Evolutionary conservation across 345 rosid genomes (phyloP), one percentile per base, ranked within the genome.

Genomic region (Boechera divaricarpa): DNA sequence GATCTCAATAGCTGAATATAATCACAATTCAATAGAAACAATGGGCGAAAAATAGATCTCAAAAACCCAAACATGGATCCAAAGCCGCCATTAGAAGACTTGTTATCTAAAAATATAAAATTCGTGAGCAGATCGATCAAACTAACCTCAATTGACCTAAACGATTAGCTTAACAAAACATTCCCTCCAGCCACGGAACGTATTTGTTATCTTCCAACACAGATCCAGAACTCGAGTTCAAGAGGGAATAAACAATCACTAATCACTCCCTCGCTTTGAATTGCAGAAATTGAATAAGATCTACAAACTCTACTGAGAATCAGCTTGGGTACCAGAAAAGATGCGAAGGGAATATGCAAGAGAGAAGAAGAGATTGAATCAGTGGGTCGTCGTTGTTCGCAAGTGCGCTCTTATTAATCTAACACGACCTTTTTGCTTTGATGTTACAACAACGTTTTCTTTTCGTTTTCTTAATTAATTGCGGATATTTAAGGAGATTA

Each of bases 401-500:
- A 35, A 75, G 60, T 57, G 73, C 67, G 35, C 45, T 75, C 79
- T 69, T 24, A 60, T 55, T 63, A 21, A 44, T 57, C 29, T 28
- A 28, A 58, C 42, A 68, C 63, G 69, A 54, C 73, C 28, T 11
- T 73, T 56, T 81, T 68, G 85, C 87, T 86, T 85, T 69, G 78
- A 73, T 78, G 72, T 82, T 51, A 86, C 81, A 75, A 49, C 79
- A 68, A 42, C 74, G 48, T 63, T 60, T 21, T 21, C 24, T 21
- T 21, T 21, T 21, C 24, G 24, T 21, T 21, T 67, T 60, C 58
- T 74, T 56, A 42, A 32, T 74, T 55, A 55, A 64, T 65, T 35
- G 36, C 44, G 10, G 4, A 48, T 3, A 31, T 44, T 57, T 32
- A 49, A 33, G 33, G 49, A 36, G 49, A 39, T 47, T 44, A 13